Conservation (phyloP, 1,284 basidiomycete species). For the Papiliotrema nemorosa region DNA sequence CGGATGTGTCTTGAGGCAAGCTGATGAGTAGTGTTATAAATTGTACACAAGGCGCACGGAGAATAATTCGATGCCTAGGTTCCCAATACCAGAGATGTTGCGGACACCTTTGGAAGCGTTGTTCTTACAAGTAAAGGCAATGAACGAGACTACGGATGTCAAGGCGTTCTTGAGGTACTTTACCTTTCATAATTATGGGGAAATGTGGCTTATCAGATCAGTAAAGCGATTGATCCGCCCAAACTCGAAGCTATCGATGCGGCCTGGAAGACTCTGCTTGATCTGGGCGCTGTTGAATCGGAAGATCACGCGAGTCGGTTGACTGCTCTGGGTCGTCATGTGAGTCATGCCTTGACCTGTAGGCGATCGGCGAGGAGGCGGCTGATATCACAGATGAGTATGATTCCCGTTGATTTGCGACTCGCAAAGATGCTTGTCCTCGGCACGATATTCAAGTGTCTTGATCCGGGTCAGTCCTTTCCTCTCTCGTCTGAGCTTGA, state of each 20-base stretch:
- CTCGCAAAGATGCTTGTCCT: constrained; percentile 91
- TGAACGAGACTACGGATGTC: constrained; percentile 73
- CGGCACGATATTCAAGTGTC: constrained; percentile 72
- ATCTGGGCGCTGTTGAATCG: constrained; percentile 73
- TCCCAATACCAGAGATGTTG: constrained; percentile 81
- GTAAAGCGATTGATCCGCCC: constrained; percentile 79
- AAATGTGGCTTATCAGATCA: constrained; percentile 11
- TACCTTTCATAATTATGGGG: background rate
- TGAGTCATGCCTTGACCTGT: constrained; percentile 49
- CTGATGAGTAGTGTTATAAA: constrained; percentile 60
- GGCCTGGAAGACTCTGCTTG: constrained; percentile 69
- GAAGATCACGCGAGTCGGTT: constrained; percentile 57
- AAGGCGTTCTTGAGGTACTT: constrained; percentile 55
- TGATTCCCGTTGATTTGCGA: constrained; percentile 83
- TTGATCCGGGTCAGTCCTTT: constrained; percentile 52
- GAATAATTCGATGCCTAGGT: constrained; percentile 65
- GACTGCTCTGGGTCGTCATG: constrained; percentile 78
- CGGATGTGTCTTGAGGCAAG: background rate
- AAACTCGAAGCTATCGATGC: constrained; percentile 70
- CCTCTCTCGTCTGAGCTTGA: too few relatives aligned
- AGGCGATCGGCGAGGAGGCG: background rate
- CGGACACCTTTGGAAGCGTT: constrained; percentile 84
- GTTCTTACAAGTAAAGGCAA: constrained; percentile 76
- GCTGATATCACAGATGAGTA: constrained; percentile 56
- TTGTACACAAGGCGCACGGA: constrained; percentile 71